phyloP scores from a whole-genome alignment of 129 eudicot genomes.

The Flaveria linearis region DNA sequence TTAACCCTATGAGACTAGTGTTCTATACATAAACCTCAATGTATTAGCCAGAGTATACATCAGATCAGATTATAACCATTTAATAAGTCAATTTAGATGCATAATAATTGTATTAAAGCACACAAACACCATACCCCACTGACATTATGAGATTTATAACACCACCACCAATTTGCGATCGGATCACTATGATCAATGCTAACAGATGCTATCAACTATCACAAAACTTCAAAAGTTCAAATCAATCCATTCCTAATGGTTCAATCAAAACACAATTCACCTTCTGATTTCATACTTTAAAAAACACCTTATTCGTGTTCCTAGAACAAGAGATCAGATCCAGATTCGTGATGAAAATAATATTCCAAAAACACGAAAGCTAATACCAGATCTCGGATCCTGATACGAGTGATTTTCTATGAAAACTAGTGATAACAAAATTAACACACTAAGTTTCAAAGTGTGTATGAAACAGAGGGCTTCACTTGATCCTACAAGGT shows the following conservation, averaged over 20 bases:
- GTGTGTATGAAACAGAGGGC: neutral
- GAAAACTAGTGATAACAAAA: constrained; percentile 4
- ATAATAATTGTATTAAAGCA: neutral
- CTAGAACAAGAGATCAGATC: neutral
- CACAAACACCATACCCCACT: constrained; percentile 10
- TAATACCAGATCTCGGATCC: constrained; percentile 19
- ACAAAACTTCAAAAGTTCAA: neutral
- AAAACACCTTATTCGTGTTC: neutral
- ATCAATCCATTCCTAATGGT: neutral
- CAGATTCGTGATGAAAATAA: constrained; percentile 15
- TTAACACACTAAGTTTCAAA: constrained; percentile 2
- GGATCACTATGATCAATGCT: neutral
- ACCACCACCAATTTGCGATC: neutral
- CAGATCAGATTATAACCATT: neutral
- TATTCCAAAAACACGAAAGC: neutral
- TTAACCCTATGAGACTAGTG: too few species aligned
- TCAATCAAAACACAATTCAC: neutral
- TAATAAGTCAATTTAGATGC: neutral
- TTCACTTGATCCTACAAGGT: neutral
- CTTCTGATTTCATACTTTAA: neutral
- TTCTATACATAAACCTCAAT: neutral
- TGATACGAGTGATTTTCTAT: neutral
- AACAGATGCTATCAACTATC: neutral
- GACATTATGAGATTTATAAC: neutral
- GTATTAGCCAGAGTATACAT: neutral